Evolutionary conservation across 2,329 filamentous ascomycete genomes (phyloP).

Genomic region (Colletotrichum sp.): DNA sequence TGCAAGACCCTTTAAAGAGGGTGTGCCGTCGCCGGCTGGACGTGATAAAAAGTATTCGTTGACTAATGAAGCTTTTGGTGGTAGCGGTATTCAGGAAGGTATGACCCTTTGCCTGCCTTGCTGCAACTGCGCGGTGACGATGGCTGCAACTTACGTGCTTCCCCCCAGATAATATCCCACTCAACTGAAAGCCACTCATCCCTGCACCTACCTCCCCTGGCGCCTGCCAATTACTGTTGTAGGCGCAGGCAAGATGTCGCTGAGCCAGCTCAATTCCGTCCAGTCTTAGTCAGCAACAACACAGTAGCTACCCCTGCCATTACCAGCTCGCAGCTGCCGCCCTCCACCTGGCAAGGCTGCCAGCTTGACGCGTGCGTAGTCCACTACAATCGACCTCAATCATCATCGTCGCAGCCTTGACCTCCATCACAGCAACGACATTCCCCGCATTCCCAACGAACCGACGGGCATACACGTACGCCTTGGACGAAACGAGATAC

Average conservation of each 20-base stretch:
- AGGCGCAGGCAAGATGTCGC: neutral
- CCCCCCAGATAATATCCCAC: slow-evolving; percentile 1
- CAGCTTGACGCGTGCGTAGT: slow-evolving; percentile 48
- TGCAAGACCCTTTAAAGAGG: neutral
- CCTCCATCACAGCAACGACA: slow-evolving; percentile 9
- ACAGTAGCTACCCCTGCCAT: slow-evolving; percentile 35
- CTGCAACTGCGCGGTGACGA: slow-evolving; percentile 16
- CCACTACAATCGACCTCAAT: slow-evolving; percentile 24
- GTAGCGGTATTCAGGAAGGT: neutral
- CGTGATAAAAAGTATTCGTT: neutral
- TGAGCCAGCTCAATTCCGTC: neutral
- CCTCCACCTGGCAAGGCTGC: slow-evolving; percentile 50
- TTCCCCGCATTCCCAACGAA: slow-evolving; percentile 11
- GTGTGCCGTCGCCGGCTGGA: neutral
- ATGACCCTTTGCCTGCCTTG: neutral
- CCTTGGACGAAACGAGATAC: neutral
- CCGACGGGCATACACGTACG: slow-evolving; percentile 6
- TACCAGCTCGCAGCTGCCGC: neutral
- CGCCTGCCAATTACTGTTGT: slow-evolving; percentile 20
- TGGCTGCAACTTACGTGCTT: neutral
- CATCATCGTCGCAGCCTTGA: slow-evolving; percentile 26
- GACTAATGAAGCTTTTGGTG: neutral
- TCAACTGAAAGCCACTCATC: slow-evolving; percentile 7
- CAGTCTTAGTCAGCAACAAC: slow-evolving; percentile 42
- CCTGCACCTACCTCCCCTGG: slow-evolving; percentile 3